Base-by-base conservation (phyloP, 176 grass and related monocot species). In the Oryza glaberrima region DNA sequence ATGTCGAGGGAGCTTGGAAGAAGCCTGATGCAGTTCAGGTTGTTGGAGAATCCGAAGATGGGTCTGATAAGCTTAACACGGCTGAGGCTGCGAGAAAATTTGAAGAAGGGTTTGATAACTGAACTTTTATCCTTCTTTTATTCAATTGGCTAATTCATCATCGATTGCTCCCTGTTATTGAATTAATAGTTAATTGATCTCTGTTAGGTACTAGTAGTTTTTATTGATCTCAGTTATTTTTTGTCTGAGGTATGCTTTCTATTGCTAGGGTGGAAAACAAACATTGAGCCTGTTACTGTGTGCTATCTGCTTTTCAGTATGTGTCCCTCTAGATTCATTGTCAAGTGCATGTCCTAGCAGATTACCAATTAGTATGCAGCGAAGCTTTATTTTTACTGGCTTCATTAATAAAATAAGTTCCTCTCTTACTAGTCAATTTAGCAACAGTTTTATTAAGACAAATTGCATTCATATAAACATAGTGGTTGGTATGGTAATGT, bases 1-100 rank as follows among this genome's bases (percentile, higher is more conserved):
- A 22, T 74, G 54, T 58, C 44, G 86, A 84, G 36, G 83, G 58
- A 22, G 75, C 71, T 73, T 94, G 92, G 92, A 94, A 77, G 80
- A 94, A 91, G 80, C 74, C 83, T 20, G 71, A 80, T 73, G 63
- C 51, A 44, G 32, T 61, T 76, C 81, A 85, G 28, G 30, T 54
- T 75, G 68, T 48, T n/a, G 44, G 49, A 79, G 75, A 74, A 47
- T 72, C 86, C 41, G 38, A 75, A 84, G 70, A 89, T 81, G 63
- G 82, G 77, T 80, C 70, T 63, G 76, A 75, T 75, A 80, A 94
- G 80, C 74, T 80, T 20, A 67, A 80, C 69, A 44, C 22, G 35
- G 32, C 60, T 76, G 84, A 85, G 28, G 22, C 65, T 75, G 68
- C 49, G 20, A 58, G 51, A 80, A 69, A 75, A 69, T 72, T 81